Evolutionary conservation across 1,284 basidiomycete species (phyloP).

Genomic region (Irpex lacteus): DNA sequence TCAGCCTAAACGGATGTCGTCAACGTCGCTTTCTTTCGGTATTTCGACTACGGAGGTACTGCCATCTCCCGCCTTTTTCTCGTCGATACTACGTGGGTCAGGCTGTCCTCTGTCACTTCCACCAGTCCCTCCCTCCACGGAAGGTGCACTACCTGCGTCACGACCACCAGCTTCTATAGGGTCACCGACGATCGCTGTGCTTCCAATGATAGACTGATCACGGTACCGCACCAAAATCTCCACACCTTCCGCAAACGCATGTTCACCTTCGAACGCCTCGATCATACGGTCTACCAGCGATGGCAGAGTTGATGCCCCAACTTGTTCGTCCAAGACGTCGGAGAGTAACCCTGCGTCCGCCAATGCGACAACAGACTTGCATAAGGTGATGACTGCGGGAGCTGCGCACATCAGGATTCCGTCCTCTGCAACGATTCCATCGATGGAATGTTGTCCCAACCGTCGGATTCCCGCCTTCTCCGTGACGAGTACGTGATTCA

Average conservation of each 20-base stretch:
- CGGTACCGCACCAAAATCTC: not conserved
- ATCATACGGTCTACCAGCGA: not conserved
- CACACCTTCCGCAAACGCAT: not conserved
- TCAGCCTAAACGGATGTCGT: too few relatives aligned
- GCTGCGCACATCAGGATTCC: not conserved
- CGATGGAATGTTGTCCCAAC: not conserved
- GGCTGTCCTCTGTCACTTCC: too few relatives aligned
- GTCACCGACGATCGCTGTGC: too few relatives aligned
- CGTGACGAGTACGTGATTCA: not conserved
- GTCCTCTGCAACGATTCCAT: not conserved
- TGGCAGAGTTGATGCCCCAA: not conserved
- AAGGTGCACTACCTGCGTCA: too few relatives aligned
- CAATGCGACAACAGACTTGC: not conserved
- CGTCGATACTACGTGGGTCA: too few relatives aligned
- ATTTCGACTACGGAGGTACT: too few relatives aligned
- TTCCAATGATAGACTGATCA: too few relatives aligned
- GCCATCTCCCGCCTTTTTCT: too few relatives aligned
- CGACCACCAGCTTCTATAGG: too few relatives aligned
- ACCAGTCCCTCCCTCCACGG: too few relatives aligned
- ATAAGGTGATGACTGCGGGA: not conserved
- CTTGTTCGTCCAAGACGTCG: not conserved
- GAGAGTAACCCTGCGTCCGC: not conserved
- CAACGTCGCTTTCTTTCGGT: too few relatives aligned
- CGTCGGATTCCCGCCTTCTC: not conserved
- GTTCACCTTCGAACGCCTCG: not conserved